Evolutionary conservation across 495 filamentous ascomycete species (phyloP), one percentile per base, ranked within the genome.

Genomic region (Pyronema domesticum): DNA sequence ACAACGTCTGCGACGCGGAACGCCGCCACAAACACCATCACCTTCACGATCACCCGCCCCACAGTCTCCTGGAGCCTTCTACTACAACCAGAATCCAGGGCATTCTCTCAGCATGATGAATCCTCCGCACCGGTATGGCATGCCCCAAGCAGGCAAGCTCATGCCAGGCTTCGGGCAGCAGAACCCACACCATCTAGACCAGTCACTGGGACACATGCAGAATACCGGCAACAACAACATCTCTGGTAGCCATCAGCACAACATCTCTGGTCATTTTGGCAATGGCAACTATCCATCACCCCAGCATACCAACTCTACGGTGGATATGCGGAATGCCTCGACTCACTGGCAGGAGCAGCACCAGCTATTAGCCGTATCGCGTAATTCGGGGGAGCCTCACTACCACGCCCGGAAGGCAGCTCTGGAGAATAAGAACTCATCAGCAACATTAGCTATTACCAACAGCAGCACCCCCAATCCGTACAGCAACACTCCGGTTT

Each of bases 331-430:
- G 55, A 73, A 72, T 43, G 47, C 51, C 36, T 59, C 63, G 34
- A 54, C 58, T 59, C 82, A 94, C 64, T 95, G 88, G 88, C 79
- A 80, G 54, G 80, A 87, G 62, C 91, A 99, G 65, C 69, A 95
- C 46, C 81, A 82, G 54, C 70, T 91, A 49, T 79, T 78, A 53
- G 80, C 81, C 35, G 80, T 86, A 54, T 78, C 85, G 62, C 80
- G 76, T 63, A 76, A 71, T 70, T 74, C 77, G 19, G 76, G 68
- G 43, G 73, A 75, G 67, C 68, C 85, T 68, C 77, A 81, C 69
- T 72, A 81, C 69, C 70, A 94, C 59, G 80, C 80, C 11, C 70
- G 80, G 6, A 58, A 80, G 70, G 74, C 74, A 40, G 66, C 70
- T 46, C 66, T 67, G 54, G 66, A 65, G 54, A 71, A 68, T 58